These are phyloP conservation scores for Houttuynia cordata DNA, from an alignment of 164 flowering plant species.

Conservation along the genomic window DNA sequence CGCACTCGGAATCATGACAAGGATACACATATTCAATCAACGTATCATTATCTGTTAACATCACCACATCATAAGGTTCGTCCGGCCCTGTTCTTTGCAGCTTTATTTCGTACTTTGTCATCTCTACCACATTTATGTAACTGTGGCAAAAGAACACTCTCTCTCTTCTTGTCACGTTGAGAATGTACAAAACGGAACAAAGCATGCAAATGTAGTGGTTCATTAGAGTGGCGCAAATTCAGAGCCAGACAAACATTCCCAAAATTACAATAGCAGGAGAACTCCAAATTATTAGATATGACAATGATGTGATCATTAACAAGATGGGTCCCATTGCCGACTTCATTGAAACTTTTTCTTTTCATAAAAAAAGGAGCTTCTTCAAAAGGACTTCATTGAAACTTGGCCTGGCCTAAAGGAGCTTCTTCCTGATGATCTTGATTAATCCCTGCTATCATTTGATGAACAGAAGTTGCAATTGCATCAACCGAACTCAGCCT, in stretches of 20 bases:
- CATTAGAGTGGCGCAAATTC: too few relatives aligned
- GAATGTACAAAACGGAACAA: too few relatives aligned
- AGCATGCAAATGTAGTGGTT: too few relatives aligned
- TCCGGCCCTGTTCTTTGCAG: neutral
- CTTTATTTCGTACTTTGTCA: neutral
- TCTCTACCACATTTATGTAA: neutral
- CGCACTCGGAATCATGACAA: constrained; percentile 4
- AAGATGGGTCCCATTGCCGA: neutral
- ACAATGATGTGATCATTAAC: neutral
- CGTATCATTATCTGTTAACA: constrained; percentile 1
- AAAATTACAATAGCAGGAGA: neutral
- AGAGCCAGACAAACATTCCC: neutral
- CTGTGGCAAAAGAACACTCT: neutral
- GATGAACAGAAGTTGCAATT: constrained; percentile 51
- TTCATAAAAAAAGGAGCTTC: constrained; percentile 16
- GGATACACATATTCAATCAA: neutral
- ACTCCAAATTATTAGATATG: neutral
- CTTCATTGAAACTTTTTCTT: constrained; percentile 3
- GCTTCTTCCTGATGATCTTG: constrained; percentile 23
- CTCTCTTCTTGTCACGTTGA: too few relatives aligned
- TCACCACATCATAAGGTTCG: neutral
- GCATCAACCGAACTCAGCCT: constrained; percentile 51
- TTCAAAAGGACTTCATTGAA: constrained; percentile 11
- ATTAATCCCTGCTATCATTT: constrained; percentile 34
- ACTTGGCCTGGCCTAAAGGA: constrained; percentile 14